A percentile compares a stretch with the other conserved stretches of the same genome.
Evolutionary conservation across 2,329 filamentous ascomycete species (phyloP).

Genomic region (Microcera coccophila): DNA sequence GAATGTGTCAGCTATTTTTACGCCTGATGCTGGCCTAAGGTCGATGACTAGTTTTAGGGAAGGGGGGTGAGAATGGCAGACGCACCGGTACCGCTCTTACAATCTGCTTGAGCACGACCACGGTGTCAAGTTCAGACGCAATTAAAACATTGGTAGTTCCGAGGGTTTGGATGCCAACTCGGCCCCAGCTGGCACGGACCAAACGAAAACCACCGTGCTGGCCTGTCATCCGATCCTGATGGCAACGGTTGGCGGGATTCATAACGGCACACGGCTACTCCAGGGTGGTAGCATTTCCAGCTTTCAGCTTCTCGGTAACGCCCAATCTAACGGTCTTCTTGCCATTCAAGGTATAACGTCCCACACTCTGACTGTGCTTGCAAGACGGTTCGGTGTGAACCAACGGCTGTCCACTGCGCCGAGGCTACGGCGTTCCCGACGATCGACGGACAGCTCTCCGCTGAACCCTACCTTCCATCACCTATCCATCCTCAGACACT

Average conservation of each 20-base stretch:
- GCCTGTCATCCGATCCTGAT: too few species aligned
- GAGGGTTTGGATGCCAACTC: not conserved
- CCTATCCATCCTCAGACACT: too few species aligned
- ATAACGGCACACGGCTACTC: too few species aligned
- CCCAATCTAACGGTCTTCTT: not conserved
- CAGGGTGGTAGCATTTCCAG: constrained; percentile 5
- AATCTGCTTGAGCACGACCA: too few species aligned
- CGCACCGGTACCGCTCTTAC: too few species aligned
- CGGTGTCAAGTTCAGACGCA: too few species aligned
- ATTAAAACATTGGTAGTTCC: too few species aligned
- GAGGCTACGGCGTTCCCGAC: constrained; percentile 25
- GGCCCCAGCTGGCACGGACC: constrained; percentile 6
- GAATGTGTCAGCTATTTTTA: too few species aligned
- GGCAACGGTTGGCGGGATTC: too few species aligned
- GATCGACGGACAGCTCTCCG: not conserved
- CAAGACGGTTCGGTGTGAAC: constrained; percentile 1
- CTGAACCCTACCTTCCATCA: not conserved
- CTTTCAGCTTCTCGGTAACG: not conserved
- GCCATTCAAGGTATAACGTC: not conserved
- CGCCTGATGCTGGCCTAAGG: too few species aligned
- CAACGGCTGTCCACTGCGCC: constrained; percentile 11
- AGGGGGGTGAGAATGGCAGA: too few species aligned
- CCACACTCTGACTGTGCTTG: not conserved
- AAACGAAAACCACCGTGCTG: not conserved
- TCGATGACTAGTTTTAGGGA: too few species aligned